These are phyloP conservation scores for Cladosporium sp. DNA, from an alignment of 2,329 filamentous ascomycete genomes.

Conservation along the genomic window DNA sequence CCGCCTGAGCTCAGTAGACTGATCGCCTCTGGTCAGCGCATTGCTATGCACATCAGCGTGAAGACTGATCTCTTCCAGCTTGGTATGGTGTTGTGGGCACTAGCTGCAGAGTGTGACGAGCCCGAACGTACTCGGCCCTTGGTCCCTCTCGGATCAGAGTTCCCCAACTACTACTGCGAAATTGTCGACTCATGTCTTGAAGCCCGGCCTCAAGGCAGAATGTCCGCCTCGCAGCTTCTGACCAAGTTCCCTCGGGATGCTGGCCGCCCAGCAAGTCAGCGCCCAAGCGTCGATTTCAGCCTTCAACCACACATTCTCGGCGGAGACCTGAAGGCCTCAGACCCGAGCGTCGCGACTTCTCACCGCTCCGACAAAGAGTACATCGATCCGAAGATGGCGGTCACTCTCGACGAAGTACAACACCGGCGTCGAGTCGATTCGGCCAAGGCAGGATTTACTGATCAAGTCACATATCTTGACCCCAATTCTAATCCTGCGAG, in stretches of 20 bases:
- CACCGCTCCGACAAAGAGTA: constrained; percentile 45
- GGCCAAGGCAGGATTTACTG: constrained; percentile 16
- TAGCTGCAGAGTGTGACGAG: constrained; percentile 84
- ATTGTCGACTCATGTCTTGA: constrained; percentile 75
- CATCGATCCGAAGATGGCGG: constrained; percentile 42
- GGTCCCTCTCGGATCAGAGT: constrained; percentile 49
- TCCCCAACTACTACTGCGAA: constrained; percentile 75
- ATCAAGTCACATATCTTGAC: constrained; percentile 30
- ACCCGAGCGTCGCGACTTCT: constrained; percentile 34
- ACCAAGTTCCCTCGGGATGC: constrained; percentile 56
- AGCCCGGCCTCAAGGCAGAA: constrained; percentile 65
- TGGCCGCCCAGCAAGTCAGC: constrained; percentile 8
- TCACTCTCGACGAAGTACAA: constrained; percentile 42
- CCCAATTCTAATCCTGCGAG: constrained; percentile 38
- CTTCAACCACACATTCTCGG: background rate
- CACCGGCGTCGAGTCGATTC: constrained; percentile 16
- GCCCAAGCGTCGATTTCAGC: constrained; percentile 3
- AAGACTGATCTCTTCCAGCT: constrained; percentile 96
- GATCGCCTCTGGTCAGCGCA: constrained; percentile 81
- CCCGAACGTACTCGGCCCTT: constrained; percentile 76
- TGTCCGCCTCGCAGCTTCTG: constrained; percentile 70
- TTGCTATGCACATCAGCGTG: constrained; percentile 96
- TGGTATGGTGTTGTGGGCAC: constrained; percentile 93
- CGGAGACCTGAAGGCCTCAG: constrained; percentile 20
- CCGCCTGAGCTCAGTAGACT: constrained; percentile 84